Conservation (phyloP, 1,284 basidiomycete species). For the Clitocybe nebularis region DNA sequence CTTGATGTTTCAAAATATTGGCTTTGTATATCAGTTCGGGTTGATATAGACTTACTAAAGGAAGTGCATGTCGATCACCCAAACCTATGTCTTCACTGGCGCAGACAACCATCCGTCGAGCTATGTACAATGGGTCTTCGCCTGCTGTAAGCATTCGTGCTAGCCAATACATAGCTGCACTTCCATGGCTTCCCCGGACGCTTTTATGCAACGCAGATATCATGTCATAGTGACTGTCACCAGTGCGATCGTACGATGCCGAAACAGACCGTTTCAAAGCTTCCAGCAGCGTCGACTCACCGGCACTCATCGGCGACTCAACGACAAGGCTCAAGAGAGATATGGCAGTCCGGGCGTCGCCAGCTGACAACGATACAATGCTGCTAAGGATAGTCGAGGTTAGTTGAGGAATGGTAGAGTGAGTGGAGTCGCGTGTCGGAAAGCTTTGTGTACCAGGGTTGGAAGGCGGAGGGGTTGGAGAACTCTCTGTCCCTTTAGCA, state of each 20-base stretch:
- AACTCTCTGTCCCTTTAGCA: slow-evolving; percentile 15
- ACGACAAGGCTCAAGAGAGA: slow-evolving; percentile 64
- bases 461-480: slow-evolving; percentile 16
- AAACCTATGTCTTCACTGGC: slow-evolving; percentile 86
- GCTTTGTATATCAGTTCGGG: background rate
- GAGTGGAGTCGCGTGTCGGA: slow-evolving; percentile 10
- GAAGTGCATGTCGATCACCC: slow-evolving; percentile 71
- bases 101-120: slow-evolving; percentile 77
- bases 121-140: slow-evolving; percentile 86
- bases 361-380: slow-evolving; percentile 55
- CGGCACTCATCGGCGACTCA: slow-evolving; percentile 32
- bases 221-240: slow-evolving; percentile 81
- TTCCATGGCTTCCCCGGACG: slow-evolving; percentile 75
- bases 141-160: slow-evolving; percentile 82
- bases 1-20: slow-evolving; percentile 29
- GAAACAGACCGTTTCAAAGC: slow-evolving; percentile 54
- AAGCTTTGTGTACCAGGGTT: slow-evolving; percentile 6
- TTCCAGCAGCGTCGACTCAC: slow-evolving; percentile 43
- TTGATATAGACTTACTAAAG: slow-evolving; percentile 45
- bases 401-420: slow-evolving; percentile 39
- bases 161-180: slow-evolving; percentile 88
- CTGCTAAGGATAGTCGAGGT: slow-evolving; percentile 45
- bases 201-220: slow-evolving; percentile 88
- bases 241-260: slow-evolving; percentile 68
- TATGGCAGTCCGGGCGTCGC: slow-evolving; percentile 70